These are phyloP conservation scores for Magnaporthiopsis rhizophila DNA, from an alignment of 2,329 filamentous ascomycete species.

Conservation along the genomic window DNA sequence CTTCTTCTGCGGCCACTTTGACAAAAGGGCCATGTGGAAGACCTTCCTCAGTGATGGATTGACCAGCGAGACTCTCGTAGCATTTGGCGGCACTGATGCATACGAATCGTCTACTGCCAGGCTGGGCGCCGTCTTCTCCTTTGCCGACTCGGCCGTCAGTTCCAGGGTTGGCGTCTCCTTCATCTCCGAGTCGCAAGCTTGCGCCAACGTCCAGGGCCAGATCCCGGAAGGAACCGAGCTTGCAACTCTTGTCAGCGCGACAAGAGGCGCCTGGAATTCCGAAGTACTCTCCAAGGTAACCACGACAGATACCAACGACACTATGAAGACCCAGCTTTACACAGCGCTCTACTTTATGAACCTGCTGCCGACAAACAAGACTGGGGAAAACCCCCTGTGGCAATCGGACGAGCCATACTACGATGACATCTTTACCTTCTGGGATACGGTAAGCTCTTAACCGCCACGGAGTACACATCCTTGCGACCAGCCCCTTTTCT, in stretches of 20 bases:
- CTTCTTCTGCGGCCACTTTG: constrained; percentile 55
- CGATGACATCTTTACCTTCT: constrained; percentile 63
- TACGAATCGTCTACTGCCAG: constrained; percentile 20
- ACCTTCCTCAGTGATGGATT: constrained; percentile 3
- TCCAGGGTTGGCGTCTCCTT: constrained; percentile 62
- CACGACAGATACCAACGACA: constrained; percentile 45
- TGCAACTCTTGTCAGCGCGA: constrained; percentile 1
- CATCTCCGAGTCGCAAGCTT: constrained; percentile 54
- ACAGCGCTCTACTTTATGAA: constrained; percentile 63
- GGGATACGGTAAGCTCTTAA: constrained; percentile 36
- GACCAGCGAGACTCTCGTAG: constrained; percentile 1
- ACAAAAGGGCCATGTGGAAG: background rate
- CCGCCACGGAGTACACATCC: no score
- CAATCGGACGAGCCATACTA: constrained; percentile 58
- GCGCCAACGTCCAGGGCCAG: constrained; percentile 19
- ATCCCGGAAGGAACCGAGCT: constrained; percentile 36
- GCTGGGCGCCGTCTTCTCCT: constrained; percentile 47
- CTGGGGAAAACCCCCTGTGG: constrained; percentile 64
- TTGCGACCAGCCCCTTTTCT: no score
- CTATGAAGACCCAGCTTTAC: constrained; percentile 54
- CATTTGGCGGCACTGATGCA: background rate
- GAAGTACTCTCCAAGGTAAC: constrained; percentile 57
- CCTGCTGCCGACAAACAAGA: constrained; percentile 61
- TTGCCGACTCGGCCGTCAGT: constrained; percentile 33
- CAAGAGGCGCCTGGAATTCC: constrained; percentile 46